Conservation (phyloP, 2,329 filamentous ascomycete genomes). For the Fusarium veterinarium region DNA sequence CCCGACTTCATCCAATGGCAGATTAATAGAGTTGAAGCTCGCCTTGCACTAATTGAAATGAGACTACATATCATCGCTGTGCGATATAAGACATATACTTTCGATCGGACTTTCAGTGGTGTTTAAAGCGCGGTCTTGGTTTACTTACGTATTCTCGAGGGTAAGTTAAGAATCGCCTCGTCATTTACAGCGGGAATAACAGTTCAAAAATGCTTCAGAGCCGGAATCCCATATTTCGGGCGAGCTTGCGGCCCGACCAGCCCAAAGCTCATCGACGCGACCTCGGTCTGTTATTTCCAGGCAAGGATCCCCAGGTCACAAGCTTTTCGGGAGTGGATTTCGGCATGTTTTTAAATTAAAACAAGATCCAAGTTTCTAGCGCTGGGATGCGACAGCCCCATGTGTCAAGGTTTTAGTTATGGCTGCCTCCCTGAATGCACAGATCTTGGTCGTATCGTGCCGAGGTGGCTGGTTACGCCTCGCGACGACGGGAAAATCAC, state of each 20-base stretch:
- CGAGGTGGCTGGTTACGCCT: not conserved
- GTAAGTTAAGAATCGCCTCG: rapidly evolving
- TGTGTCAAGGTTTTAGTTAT: not conserved
- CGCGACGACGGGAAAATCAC: not conserved
- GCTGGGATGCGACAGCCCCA: not conserved
- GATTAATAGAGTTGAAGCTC: not conserved
- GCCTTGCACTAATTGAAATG: not conserved
- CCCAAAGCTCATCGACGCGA: not conserved
- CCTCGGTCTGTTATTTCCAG: not conserved
- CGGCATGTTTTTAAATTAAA: constrained; percentile 11
- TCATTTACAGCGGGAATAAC: not conserved
- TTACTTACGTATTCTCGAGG: not conserved
- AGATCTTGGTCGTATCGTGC: not conserved
- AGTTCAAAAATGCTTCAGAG: rapidly evolving
- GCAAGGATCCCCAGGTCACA: constrained; percentile 12
- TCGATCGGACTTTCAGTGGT: rapidly evolving
- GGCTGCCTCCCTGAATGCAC: not conserved
- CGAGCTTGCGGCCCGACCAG: not conserved
- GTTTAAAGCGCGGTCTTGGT: not conserved
- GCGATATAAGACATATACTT: rapidly evolving
- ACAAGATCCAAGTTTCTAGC: constrained; percentile 15
- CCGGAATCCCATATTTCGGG: not conserved
- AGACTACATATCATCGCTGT: rapidly evolving
- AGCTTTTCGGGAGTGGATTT: constrained; percentile 5
- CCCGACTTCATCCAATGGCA: not conserved